These are phyloP conservation scores for Populus deltoides DNA, from an alignment of 345 rosid species.

Conservation along the genomic window DNA sequence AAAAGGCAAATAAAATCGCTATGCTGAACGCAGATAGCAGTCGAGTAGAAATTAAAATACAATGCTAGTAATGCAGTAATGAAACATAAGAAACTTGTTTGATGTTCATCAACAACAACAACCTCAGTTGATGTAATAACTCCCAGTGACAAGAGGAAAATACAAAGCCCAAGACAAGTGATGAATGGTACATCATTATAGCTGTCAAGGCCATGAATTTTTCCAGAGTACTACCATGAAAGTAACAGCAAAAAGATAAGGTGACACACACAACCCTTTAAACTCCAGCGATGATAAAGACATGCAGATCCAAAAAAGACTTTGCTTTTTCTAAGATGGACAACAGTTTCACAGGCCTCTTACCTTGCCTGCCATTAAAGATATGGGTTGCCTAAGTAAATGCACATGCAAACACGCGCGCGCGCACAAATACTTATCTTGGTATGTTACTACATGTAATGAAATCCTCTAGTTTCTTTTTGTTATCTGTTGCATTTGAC, in stretches of 20 bases:
- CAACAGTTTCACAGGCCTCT: constrained; percentile 32
- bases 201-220: constrained; percentile 54
- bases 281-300: constrained; percentile 26
- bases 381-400: constrained; percentile 28
- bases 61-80: background rate
- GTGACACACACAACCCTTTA: constrained; percentile 16
- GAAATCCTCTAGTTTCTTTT: background rate
- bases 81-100: background rate
- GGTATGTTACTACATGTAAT: background rate
- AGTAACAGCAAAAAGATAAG: constrained; percentile 33
- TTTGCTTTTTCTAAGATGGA: background rate
- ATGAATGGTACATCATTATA: constrained; percentile 21
- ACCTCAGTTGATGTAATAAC: constrained; percentile 2
- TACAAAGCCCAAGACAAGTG: constrained; percentile 29
- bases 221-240: constrained; percentile 25
- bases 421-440: background rate
- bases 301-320: constrained; percentile 12
- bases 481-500: constrained; percentile 10
- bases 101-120: background rate
- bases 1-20: constrained; percentile 7
- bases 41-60: background rate
- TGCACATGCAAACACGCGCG: too few relatives aligned
- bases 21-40: constrained; percentile 16
- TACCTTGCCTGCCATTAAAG: constrained; percentile 46
- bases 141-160: constrained; percentile 34